Evolutionary conservation across 2,329 filamentous ascomycete species (phyloP).

Genomic region (Bipolaris victoriae): DNA sequence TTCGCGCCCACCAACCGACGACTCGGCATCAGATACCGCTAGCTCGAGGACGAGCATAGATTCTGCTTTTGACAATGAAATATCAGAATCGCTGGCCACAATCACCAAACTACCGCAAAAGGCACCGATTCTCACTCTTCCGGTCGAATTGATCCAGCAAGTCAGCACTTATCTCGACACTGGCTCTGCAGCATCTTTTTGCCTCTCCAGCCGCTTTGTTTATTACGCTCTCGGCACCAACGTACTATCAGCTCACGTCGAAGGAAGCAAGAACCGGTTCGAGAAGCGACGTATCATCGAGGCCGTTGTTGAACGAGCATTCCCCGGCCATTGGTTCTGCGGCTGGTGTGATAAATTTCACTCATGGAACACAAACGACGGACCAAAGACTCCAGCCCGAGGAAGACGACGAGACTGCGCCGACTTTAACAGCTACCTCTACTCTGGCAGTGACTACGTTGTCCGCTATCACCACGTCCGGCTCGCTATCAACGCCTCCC

Average conservation of each 20-base stretch:
- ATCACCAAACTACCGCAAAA: conserved; percentile 8
- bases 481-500: conserved; percentile 30
- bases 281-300: conserved; percentile 33
- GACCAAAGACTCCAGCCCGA: conserved; percentile 11
- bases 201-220: conserved; percentile 33
- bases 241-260: conserved; percentile 26
- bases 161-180: conserved; percentile 35
- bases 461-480: conserved; percentile 40
- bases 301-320: conserved; percentile 40
- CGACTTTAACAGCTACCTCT: conserved; percentile 37
- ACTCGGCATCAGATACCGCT: conserved; percentile 11
- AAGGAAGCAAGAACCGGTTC: conserved; percentile 20
- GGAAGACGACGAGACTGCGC: conserved; percentile 25
- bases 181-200: conserved; percentile 33
- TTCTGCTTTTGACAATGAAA: conserved; percentile 6
- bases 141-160: conserved; percentile 40
- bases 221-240: conserved; percentile 39
- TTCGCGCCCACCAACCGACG: conserved; percentile 10
- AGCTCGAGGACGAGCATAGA: conserved; percentile 27
- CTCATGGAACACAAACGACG: conserved; percentile 18
- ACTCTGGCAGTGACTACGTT: conserved; percentile 23
- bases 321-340: conserved; percentile 43
- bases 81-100: conserved; percentile 18
- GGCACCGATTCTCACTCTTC: conserved; percentile 31
- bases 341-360: conserved; percentile 46